phyloP scores from a whole-genome alignment of 768 basidiomycete species.

The Plicaturopsis crispa region DNA sequence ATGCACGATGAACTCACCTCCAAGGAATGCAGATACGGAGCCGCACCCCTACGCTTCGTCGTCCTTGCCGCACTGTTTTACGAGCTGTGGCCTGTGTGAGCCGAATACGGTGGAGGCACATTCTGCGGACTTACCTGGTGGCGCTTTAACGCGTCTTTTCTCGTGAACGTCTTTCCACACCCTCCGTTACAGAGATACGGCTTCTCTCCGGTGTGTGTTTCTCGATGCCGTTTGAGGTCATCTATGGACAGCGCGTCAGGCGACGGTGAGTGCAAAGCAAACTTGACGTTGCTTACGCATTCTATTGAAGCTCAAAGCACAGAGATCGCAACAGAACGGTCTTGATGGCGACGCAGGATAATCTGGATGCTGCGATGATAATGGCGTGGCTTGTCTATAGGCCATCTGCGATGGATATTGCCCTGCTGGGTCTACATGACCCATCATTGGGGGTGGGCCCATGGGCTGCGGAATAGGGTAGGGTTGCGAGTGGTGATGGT shows the following conservation, averaged over 20 bases:
- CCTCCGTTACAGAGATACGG: constrained; percentile 79
- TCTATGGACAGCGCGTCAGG: no score
- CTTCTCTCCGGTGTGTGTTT: constrained; percentile 82
- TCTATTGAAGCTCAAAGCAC: constrained; percentile 79
- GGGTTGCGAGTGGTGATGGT: constrained; percentile 16
- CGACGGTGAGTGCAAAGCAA: no score
- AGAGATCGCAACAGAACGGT: constrained; percentile 65
- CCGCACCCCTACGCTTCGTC: constrained; percentile 43
- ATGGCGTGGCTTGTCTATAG: constrained; percentile 12
- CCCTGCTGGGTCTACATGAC: constrained; percentile 8
- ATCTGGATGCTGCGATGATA: constrained; percentile 27
- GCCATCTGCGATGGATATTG: background rate
- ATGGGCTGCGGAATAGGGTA: no score
- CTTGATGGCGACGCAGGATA: constrained; percentile 53
- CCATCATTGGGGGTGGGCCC: background rate
- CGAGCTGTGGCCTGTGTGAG: constrained; percentile 39
- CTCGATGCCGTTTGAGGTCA: constrained; percentile 77
- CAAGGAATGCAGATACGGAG: no score
- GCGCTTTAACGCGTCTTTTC: constrained; percentile 81
- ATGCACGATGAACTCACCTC: no score
- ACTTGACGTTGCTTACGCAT: no score
- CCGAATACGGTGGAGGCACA: constrained; percentile 4
- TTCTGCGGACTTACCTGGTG: constrained; percentile 56
- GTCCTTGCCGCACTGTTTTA: constrained; percentile 71
- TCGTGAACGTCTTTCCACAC: constrained; percentile 82